A percentile compares a stretch with the other conserved stretches of the same genome.
These are phyloP conservation scores for Huntiella bhutanensis DNA, from an alignment of 2,329 filamentous ascomycete genomes.

Conservation along the genomic window DNA sequence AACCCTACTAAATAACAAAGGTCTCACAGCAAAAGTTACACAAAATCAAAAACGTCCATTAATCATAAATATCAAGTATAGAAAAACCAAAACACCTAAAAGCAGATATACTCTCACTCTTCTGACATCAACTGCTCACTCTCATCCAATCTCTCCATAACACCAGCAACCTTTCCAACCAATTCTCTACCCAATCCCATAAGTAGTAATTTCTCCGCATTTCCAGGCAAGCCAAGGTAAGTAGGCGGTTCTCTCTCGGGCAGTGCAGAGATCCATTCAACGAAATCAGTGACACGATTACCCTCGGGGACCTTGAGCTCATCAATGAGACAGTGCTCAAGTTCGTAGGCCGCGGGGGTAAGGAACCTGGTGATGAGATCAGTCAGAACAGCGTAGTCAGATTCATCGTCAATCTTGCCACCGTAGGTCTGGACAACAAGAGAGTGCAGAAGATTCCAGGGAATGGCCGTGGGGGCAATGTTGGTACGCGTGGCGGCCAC, in stretches of 20 bases:
- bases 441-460: conserved; percentile 87
- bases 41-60: background rate
- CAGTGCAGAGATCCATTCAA: conserved; percentile 74
- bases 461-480: conserved; percentile 80
- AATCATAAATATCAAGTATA: background rate
- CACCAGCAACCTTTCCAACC: conserved; percentile 65
- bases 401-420: conserved; percentile 87
- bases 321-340: conserved; percentile 75
- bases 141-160: conserved; percentile 79
- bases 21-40: background rate
- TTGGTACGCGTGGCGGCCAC: conserved; percentile 76
- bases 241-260: conserved; percentile 93
- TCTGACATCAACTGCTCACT: conserved; percentile 78
- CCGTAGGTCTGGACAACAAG: conserved; percentile 90
- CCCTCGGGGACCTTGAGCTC: conserved; percentile 58
- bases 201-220: conserved; percentile 87
- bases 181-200: conserved; percentile 74
- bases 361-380: conserved; percentile 60
- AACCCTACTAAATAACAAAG: background rate
- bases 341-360: conserved; percentile 77
- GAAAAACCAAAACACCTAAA: conserved; percentile 7
- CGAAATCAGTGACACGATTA: conserved; percentile 71
- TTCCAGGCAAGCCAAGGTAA: conserved; percentile 80
- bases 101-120: conserved; percentile 15
- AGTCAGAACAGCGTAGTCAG: conserved; percentile 57